A percentile compares a stretch with the other conserved stretches of the same genome.
Conservation (phyloP, 2,329 filamentous ascomycete genomes). For the Aspergillaceae sp. region DNA sequence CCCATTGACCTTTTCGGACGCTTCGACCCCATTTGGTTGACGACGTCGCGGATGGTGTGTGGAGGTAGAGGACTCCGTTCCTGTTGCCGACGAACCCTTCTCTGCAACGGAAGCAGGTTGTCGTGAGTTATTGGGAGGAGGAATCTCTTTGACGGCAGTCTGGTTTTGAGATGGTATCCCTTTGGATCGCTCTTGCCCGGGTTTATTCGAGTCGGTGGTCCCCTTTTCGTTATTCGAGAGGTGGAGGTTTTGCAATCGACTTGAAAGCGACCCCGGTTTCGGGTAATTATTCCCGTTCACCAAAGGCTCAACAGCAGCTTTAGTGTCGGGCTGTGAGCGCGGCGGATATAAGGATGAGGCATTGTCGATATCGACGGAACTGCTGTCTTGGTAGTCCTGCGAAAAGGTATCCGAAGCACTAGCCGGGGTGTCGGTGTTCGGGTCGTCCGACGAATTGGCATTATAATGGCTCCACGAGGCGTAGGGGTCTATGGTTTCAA, state of each 20-base stretch:
- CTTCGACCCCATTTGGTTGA: constrained; percentile 20
- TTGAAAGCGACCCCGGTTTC: constrained; percentile 28
- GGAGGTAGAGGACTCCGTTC: constrained; percentile 20
- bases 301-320: constrained; percentile 5
- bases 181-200: constrained; percentile 18
- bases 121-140: constrained; percentile 8
- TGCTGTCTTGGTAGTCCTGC: constrained; percentile 30
- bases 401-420: constrained; percentile 32
- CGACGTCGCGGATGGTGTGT: constrained; percentile 25
- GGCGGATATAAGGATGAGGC: constrained; percentile 15
- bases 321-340: constrained; percentile 9
- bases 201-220: constrained; percentile 14
- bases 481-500: constrained; percentile 30
- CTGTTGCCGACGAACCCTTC: constrained; percentile 16
- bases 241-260: constrained; percentile 30
- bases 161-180: constrained; percentile 8
- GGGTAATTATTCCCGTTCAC: constrained; percentile 20
- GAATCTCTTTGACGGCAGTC: constrained; percentile 21
- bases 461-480: constrained; percentile 31
- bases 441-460: constrained; percentile 32
- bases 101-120: constrained; percentile 9
- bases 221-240: constrained; percentile 26
- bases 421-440: constrained; percentile 27
- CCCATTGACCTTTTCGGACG: constrained; percentile 28
- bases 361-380: constrained; percentile 28